Base-by-base conservation (phyloP, 129 eudicot genomes). In the Chrysanthemum lavandulifolium region DNA sequence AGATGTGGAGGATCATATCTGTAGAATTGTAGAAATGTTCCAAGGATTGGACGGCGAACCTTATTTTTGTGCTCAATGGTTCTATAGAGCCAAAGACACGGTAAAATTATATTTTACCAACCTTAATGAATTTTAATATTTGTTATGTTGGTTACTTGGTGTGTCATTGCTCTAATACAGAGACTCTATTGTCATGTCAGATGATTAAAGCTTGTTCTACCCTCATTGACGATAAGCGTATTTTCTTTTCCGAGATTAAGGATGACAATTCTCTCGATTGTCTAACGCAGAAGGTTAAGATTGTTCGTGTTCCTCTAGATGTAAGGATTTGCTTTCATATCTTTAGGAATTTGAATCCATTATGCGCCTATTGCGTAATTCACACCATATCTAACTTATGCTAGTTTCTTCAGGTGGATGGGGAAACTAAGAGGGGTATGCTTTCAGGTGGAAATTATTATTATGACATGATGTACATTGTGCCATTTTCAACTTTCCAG, bases 211-310 rank as follows among this genome's bases (percentile, higher is more conserved):
- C 73, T 3, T 75, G 86, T 65, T 73, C 72, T 7, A 6, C 77
- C 16, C 79, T 88, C 2, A 82, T 86, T 36, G 96, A 88, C 47
- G 57, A 71, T 5, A 90, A 83, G 49, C 78, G 91, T 3, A 55
- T 94, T 16, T 94, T 94, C 53, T 69, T 84, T 11, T 94, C 99
- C 6, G 87, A 85, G 61, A 67, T 90, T 18, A 83, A 79, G 69
- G 91, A 94, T 69, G 99, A 88, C 18, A 94, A 94, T 55, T 86
- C 92, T 4, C 84, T 94, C 62, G 91, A 83, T 23, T 94, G 99
- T 48, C 91, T 94, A 52, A 6, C 88, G 0, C 60, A 81, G 59
- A 87, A 84, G 65, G 75, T 95, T 51, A 84, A 58, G 48, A 86
- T 95, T 29, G 79, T 78, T 0, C 73, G 74, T 6, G 48, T 91